Evolutionary conservation across 768 basidiomycete species (phyloP), one percentile per base, ranked within the genome.

Genomic region (Lactarius sanguifluus): DNA sequence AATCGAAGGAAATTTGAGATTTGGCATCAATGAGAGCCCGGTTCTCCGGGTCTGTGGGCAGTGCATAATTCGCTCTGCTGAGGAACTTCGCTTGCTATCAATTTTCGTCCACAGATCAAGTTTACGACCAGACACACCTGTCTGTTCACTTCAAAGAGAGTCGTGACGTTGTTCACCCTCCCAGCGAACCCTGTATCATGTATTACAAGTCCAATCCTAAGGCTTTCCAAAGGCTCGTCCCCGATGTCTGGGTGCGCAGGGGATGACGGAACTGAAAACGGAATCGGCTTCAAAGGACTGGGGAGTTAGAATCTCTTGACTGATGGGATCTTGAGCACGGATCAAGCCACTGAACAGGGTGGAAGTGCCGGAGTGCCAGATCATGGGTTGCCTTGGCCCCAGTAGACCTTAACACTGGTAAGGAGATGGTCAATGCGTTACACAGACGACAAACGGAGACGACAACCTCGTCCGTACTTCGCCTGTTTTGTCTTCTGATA

Each of bases 1-100:
- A 89, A 74, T 96, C 94, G 7, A 81, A 76, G 1, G 94, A 95
- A 66, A 95, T 91, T 71, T 92, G 91, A 2, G 90, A 89, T 71
- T 87, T 90, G 15, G 87, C 80, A 72, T 95, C 91, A 59, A 96
- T 91, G 55, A 91, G 80, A 3, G 83, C 80, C 40, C 86, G 82
- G 70, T 83, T 84, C 73, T 86, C 85, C 0, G 86, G 83, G 67
- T 89, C 85, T 5, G 81, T 80, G 0, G 88, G 86, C 5, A 87
- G 76, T 23, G 79, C 76, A 62, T 85, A 90, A 10, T 81, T 78
- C 3, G 81, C 77, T 54, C 80, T 78, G 6, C 81, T 77, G 36
- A 88, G 78, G 66, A 87, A 81, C 90, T 87, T 68, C 61, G 40
- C 57, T 15, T 30, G 60, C 41, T 12, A 76, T 72, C 62, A 75